Evolutionary conservation across 768 basidiomycete genomes (phyloP).

Genomic region (Omphalotus guepiniiformis): DNA sequence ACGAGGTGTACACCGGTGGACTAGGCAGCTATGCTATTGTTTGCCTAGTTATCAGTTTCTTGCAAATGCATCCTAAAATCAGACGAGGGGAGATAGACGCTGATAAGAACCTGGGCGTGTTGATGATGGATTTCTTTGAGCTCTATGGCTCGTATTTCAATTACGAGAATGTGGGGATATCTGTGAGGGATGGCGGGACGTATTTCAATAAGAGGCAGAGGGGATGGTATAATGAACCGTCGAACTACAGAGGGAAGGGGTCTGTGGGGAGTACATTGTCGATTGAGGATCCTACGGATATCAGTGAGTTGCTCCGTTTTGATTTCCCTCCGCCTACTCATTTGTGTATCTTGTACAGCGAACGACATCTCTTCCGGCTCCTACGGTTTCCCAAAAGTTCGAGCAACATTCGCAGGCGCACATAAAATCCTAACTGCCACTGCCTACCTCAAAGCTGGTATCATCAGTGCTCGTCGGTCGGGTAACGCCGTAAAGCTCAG

Average conservation of each 20-base stretch:
- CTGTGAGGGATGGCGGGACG: constrained; percentile 79
- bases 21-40: constrained; percentile 93
- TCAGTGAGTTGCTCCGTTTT: constrained; percentile 48
- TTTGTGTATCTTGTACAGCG: constrained; percentile 37
- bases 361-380: constrained; percentile 94
- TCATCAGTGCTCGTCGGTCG: constrained; percentile 7
- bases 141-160: constrained; percentile 91
- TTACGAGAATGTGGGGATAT: constrained; percentile 86
- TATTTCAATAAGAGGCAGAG: constrained; percentile 81
- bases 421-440: constrained; percentile 72
- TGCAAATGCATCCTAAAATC: constrained; percentile 97
- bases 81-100: constrained; percentile 85
- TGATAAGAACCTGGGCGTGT: constrained; percentile 84
- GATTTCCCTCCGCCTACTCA: constrained; percentile 4
- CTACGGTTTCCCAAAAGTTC: constrained; percentile 77
- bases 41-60: constrained; percentile 87
- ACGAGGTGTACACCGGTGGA: constrained; percentile 97
- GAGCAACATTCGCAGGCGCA: constrained; percentile 80
- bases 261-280: constrained; percentile 46
- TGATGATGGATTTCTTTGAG: constrained; percentile 97
- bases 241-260: constrained; percentile 14
- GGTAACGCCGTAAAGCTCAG: neutral
- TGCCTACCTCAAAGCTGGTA: constrained; percentile 45
- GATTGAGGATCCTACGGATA: constrained; percentile 93
- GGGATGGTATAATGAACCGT: constrained; percentile 73